Conservation (phyloP, 352 stramenopile species). For the Phytopythium mirpurense region DNA sequence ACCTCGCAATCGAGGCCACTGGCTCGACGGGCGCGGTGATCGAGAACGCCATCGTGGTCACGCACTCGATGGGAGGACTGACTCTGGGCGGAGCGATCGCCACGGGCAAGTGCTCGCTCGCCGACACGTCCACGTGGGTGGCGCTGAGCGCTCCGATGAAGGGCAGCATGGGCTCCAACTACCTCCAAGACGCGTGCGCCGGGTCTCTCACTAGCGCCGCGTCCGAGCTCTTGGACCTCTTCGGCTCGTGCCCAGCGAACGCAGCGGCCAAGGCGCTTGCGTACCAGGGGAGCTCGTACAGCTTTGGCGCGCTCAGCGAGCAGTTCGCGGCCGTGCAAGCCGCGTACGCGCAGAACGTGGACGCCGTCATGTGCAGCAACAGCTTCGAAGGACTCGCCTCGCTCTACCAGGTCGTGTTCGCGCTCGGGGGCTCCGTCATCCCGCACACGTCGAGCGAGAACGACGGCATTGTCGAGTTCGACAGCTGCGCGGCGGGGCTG, state of each 20-base stretch:
- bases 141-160: constrained; percentile 18
- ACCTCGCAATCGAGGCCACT: constrained; percentile 17
- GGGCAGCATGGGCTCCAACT: constrained; percentile 26
- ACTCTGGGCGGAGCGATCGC: constrained; percentile 32
- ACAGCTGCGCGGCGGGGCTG: constrained; percentile 30
- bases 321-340: constrained; percentile 22
- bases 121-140: constrained; percentile 24
- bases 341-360: constrained; percentile 25
- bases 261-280: constrained; percentile 22
- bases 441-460: constrained; percentile 30
- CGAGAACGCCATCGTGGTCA: constrained; percentile 36
- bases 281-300: constrained; percentile 24
- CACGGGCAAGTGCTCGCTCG: constrained; percentile 33
- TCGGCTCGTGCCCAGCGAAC: constrained; percentile 38
- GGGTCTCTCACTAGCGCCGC: constrained; percentile 18
- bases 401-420: constrained; percentile 15
- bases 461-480: constrained; percentile 34
- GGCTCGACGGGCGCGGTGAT: constrained; percentile 16
- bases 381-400: constrained; percentile 25
- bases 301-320: constrained; percentile 9
- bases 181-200: constrained; percentile 25
- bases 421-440: constrained; percentile 11
- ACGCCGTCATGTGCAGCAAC: constrained; percentile 31
- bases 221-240: constrained; percentile 19
- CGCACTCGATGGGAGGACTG: constrained; percentile 46